Base-by-base conservation (phyloP, 352 stramenopile species). In the Phytophthora crassamura region DNA sequence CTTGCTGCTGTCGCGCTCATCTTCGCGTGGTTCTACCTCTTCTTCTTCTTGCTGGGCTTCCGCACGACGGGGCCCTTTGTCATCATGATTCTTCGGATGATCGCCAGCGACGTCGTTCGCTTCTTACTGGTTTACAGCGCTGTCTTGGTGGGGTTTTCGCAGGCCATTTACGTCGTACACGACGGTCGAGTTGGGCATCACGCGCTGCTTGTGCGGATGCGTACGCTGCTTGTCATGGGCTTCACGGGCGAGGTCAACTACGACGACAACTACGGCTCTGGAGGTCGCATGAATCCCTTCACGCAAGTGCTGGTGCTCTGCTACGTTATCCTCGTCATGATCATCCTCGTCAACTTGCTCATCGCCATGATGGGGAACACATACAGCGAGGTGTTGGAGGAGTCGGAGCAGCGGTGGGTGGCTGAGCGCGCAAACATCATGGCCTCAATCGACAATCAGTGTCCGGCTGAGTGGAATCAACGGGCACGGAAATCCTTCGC, bases 321-420 rank as follows among this genome's bases (percentile, higher is more conserved):
- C 5, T 91, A 91, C 63, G 63, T 91, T 20, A 59, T 91, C 18
- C 70, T 91, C 39, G 78, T 87, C 49, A 80, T 84, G 69, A 88
- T 88, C 20, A 63, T 89, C 35, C 76, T 91, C 32, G 65, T 91
- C 7, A 91, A 88, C 47, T 43, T 89, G 33, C 75, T 89, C 0
- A 88, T 91, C 16, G 80, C 82, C 39, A 89, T 88, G 80, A 90
- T 90, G 81, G 81, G 78, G 10, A 88, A 90, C 62, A 87, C 78
- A 22, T 90, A 90, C 50, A 71, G 69, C 5, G 69, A 83, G 18
- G 82, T 90, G 45, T 33, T 87, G n/a, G 65, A 86, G 43, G 75
- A 84, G 28, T 77, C 78, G 0, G 78, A 87, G 57, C 81, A 90
- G 45, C 70, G 78, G 12, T 90, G 81, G 78, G 71, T 87, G 12